phyloP scores from a whole-genome alignment of 1,284 basidiomycete genomes.

The Gymnopus androsaceus region DNA sequence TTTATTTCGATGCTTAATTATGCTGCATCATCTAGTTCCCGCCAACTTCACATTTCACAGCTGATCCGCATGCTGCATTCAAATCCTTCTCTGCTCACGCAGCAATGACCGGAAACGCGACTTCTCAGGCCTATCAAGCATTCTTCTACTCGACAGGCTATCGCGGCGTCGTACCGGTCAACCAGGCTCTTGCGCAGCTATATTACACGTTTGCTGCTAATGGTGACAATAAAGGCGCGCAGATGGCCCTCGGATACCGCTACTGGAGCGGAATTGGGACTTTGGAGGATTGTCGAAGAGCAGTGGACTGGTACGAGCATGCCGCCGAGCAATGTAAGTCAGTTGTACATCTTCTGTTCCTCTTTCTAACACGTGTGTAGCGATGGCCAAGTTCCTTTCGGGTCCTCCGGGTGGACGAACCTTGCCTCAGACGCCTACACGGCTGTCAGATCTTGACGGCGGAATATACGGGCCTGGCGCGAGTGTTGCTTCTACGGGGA shows the following conservation, averaged over 20 bases:
- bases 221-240: conserved; percentile 82
- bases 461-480: conserved; percentile 94
- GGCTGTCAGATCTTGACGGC: conserved; percentile 87
- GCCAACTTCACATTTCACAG: conserved; percentile 61
- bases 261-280: conserved; percentile 95
- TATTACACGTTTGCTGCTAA: conserved; percentile 94
- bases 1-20: background rate
- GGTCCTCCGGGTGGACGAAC: conserved; percentile 93
- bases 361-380: conserved; percentile 22
- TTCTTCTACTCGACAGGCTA: conserved; percentile 91
- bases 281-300: conserved; percentile 79
- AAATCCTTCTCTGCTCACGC: conserved; percentile 65
- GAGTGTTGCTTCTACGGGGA: conserved; percentile 84
- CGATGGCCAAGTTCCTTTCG: conserved; percentile 77
- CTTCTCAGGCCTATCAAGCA: conserved; percentile 81
- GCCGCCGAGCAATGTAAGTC: conserved; percentile 81
- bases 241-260: conserved; percentile 94
- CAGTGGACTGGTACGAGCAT: conserved; percentile 84
- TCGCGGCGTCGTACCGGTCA: conserved; percentile 63
- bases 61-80: conserved; percentile 63
- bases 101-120: conserved; percentile 70
- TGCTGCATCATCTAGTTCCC: conserved; percentile 70
- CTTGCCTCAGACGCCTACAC: conserved; percentile 79
- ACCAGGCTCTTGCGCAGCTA: conserved; percentile 80
- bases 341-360: too few relatives aligned